A percentile compares a stretch with the other conserved stretches of the same genome.
phyloP scores from a whole-genome alignment of 2,329 filamentous ascomycete species.

The Penicillium sp. region DNA sequence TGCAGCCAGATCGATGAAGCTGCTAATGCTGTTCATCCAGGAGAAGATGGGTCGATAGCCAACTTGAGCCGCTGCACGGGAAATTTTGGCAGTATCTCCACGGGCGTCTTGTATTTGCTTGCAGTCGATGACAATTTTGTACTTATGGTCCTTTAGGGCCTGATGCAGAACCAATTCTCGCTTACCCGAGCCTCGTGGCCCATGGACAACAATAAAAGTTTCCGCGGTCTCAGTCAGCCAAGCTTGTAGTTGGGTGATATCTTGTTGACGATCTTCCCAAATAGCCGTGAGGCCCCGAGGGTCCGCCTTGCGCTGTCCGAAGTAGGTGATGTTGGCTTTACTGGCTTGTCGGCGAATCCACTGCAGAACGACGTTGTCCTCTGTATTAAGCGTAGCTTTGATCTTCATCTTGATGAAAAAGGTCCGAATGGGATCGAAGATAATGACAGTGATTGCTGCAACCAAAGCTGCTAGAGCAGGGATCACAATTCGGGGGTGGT shows the following conservation, averaged over 20 bases:
- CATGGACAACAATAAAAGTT: slow-evolving; percentile 92
- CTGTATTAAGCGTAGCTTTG: slow-evolving; percentile 73
- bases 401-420: slow-evolving; percentile 92
- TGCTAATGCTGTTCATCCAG: slow-evolving; percentile 94
- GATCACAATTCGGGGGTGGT: slow-evolving; percentile 85
- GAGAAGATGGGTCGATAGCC: slow-evolving; percentile 94
- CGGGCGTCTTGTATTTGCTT: slow-evolving; percentile 90
- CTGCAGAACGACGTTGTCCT: slow-evolving; percentile 72
- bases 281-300: slow-evolving; percentile 76
- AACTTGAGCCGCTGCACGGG: slow-evolving; percentile 77
- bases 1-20: slow-evolving; percentile 86
- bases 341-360: slow-evolving; percentile 75
- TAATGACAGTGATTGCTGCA: slow-evolving; percentile 78
- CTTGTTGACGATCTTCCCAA: slow-evolving; percentile 82
- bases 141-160: slow-evolving; percentile 73
- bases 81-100: slow-evolving; percentile 84
- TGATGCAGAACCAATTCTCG: slow-evolving; percentile 85
- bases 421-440: slow-evolving; percentile 93
- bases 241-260: slow-evolving; percentile 79
- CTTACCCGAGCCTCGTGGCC: slow-evolving; percentile 89
- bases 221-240: slow-evolving; percentile 89
- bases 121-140: slow-evolving; percentile 87
- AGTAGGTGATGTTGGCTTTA: slow-evolving; percentile 51
- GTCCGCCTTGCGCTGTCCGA: slow-evolving; percentile 56
- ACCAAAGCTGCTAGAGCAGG: slow-evolving; percentile 79